Percentiles rank a stretch among this genome's conserved stretches.
These are phyloP conservation scores for Syzygium syzygioides DNA, from an alignment of 441 rosid species.

Conservation along the genomic window DNA sequence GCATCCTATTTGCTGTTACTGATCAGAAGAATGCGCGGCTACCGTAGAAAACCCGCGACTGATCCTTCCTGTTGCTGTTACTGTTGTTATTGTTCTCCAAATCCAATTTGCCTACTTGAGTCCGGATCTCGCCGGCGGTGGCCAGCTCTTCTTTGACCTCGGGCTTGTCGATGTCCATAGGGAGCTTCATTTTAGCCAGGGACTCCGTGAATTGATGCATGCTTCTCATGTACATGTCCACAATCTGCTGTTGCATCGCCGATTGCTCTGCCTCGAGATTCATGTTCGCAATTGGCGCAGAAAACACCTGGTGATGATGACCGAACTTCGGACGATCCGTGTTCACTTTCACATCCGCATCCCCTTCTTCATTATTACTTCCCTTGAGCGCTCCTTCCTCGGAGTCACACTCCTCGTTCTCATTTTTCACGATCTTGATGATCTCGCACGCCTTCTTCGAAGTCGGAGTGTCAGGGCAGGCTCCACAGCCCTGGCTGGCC, in stretches of 20 bases:
- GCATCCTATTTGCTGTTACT: not conserved
- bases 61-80: conserved; percentile 34
- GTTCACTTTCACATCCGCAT: conserved; percentile 15
- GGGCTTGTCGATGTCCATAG: conserved; percentile 61
- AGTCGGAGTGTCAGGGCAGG: conserved; percentile 56
- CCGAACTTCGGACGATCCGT: conserved; percentile 16
- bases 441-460: conserved; percentile 36
- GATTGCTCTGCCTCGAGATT: conserved; percentile 61
- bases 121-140: conserved; percentile 30
- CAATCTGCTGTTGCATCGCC: conserved; percentile 86
- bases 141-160: conserved; percentile 14
- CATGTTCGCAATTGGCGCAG: conserved; percentile 37
- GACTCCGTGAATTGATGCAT: conserved; percentile 93
- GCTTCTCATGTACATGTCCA: conserved; percentile 94
- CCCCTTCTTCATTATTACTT: conserved; percentile 12
- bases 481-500: conserved; percentile 19
- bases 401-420: conserved; percentile 9
- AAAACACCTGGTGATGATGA: conserved; percentile 19
- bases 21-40: conserved; percentile 86
- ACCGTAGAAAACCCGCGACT: conserved; percentile 82
- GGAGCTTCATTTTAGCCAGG: conserved; percentile 87
- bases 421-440: conserved; percentile 4
- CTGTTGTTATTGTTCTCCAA: conserved; percentile 32
- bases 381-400: conserved; percentile 3
- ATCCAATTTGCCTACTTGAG: conserved; percentile 25